phyloP scores from a whole-genome alignment of 441 rosid species.

The Metrosideros polymorpha region DNA sequence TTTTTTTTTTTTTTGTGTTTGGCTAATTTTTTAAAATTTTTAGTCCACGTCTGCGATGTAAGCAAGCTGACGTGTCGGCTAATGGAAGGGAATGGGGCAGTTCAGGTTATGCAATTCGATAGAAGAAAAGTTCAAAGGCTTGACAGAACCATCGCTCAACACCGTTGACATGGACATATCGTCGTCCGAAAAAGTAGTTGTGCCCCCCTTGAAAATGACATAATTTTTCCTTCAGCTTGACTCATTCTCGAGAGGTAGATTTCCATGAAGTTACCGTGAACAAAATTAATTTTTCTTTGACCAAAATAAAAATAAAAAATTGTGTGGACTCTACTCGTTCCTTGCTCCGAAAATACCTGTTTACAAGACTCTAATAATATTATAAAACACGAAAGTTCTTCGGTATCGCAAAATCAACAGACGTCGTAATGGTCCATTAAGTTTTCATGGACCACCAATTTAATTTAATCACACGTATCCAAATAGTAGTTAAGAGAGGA shows the following conservation, averaged over 20 bases:
- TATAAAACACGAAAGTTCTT: no score
- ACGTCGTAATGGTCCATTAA: no score
- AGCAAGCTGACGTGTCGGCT: no score
- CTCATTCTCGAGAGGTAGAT: not conserved
- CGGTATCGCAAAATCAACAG: no score
- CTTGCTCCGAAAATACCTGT: fast-evolving
- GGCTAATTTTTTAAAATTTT: not conserved
- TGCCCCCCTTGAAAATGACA: not conserved
- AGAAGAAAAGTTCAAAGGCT: not conserved
- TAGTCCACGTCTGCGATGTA: not conserved
- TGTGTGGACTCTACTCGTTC: not conserved
- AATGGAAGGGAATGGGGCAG: not conserved
- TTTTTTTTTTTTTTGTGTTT: no score
- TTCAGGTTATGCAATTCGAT: not conserved
- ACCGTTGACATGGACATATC: not conserved
- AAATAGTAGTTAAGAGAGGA: no score
- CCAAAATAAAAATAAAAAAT: no score
- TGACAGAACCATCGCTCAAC: not conserved
- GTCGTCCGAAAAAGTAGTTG: not conserved
- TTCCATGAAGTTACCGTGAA: not conserved
- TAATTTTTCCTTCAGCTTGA: not conserved
- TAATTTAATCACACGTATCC: no score
- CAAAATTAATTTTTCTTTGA: no score
- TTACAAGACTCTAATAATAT: not conserved
- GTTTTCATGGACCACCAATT: no score